Evolutionary conservation across 495 filamentous ascomycete genomes (phyloP).

Genomic region (Penicillium coffeae): DNA sequence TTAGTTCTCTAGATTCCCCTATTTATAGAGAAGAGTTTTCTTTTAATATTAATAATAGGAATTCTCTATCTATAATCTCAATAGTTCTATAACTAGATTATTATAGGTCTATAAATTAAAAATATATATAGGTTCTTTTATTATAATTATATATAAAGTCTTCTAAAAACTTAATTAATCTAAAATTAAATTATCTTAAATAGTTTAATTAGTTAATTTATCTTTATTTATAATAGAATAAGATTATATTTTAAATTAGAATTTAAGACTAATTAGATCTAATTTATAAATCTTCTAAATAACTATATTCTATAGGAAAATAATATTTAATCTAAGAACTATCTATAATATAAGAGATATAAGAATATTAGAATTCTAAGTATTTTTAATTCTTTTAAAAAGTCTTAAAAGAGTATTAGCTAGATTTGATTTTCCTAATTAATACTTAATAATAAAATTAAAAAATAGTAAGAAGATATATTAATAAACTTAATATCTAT

Average conservation of each 20-base stretch:
- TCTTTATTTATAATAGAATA: constrained; percentile 1
- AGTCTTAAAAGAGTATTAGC: not conserved
- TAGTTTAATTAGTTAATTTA: not conserved
- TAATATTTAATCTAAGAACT: too few species aligned
- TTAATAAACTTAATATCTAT: not conserved
- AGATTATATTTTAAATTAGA: too few species aligned
- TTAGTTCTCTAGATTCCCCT: too few species aligned
- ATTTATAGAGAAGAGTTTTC: too few species aligned
- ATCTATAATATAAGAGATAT: too few species aligned
- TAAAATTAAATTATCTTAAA: not conserved
- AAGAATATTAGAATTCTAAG: too few species aligned
- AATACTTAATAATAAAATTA: not conserved
- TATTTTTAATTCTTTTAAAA: not conserved
- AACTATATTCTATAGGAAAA: too few species aligned
- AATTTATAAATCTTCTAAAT: not conserved
- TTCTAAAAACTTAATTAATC: not conserved
- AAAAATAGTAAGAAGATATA: not conserved
- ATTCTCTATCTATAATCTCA: too few species aligned
- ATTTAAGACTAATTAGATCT: too few species aligned
- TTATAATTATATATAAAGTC: not conserved
- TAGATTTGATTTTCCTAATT: not conserved
- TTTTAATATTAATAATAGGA: too few species aligned
- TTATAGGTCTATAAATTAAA: not conserved
- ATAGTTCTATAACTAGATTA: too few species aligned
- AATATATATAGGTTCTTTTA: not conserved